Evolutionary conservation across 345 rosid species (phyloP), one percentile per base, ranked within the genome.

Genomic region (Eucalyptus grandis): DNA sequence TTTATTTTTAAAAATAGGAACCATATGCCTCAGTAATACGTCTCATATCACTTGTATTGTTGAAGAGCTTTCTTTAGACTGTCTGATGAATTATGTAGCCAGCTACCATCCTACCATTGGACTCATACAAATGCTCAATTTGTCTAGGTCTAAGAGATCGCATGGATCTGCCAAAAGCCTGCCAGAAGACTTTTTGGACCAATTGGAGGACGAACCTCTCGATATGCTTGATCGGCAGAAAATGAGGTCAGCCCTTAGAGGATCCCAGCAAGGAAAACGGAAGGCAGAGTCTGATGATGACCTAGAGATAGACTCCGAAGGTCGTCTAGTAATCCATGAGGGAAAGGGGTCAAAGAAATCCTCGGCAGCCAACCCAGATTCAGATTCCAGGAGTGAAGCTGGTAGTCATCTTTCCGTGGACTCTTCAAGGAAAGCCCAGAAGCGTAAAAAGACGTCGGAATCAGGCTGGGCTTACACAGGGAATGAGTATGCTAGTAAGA

Each of bases 381-480:
- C 91, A 3, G 97, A 96, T 91, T 91, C 89, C 24, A 95, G 93
- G 93, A 95, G 98, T 91, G 95, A 96, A 92, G 92, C 90, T 14
- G 93, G 92, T 8, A 95, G 97, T 92, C 89, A 87, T 34, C 83
- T 88, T 88, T 94, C 98, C 14, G 89, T 7, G 30, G 89, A 82
- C 91, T 89, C 98, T 26, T 93, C 97, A 37, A 94, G 82, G 92
- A 95, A 92, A 90, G 90, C 89, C 88, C 97, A 93, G 86, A 98
- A 97, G 93, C 94, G 96, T 31, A 92, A 92, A 86, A 98, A 94
- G 91, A 96, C 94, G 51, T 93, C 98, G 4, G 98, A 93, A 24
- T 91, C 96, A 17, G 99, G 99, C 85, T 95, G 98, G 94, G 95
- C 99, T 21, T 95, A 96, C 94, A 98, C 97, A 5, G 99, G 99